Conservation (phyloP, 2,329 filamentous ascomycete species). For the Colletotrichum horii region DNA sequence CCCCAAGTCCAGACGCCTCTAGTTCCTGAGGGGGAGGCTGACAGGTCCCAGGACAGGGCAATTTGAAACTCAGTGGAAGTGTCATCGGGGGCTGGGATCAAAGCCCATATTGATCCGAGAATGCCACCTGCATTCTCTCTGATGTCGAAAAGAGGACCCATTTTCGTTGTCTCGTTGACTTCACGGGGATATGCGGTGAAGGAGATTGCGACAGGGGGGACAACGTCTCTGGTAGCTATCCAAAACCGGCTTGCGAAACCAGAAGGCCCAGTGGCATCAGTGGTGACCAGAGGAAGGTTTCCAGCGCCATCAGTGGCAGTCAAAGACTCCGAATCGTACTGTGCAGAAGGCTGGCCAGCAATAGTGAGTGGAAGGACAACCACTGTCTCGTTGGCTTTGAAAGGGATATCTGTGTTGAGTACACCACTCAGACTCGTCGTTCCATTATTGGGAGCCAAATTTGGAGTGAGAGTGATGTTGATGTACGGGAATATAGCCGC, state of each 20-base stretch:
- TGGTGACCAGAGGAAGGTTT: not conserved
- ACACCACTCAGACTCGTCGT: not conserved
- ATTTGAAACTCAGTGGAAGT: not conserved
- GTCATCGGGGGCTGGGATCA: not conserved
- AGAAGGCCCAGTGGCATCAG: not conserved
- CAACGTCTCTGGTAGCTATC: not conserved
- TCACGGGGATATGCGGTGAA: not conserved
- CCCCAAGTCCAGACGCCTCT: not conserved
- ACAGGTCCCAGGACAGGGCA: not conserved
- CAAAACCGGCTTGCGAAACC: not conserved
- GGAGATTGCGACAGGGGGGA: not conserved
- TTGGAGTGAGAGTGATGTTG: not conserved
- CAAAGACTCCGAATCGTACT: not conserved
- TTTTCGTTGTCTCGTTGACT: not conserved
- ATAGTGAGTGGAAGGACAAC: not conserved
- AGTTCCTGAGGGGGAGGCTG: not conserved
- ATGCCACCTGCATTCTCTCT: not conserved
- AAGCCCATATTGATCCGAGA: not conserved
- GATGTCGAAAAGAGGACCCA: not conserved
- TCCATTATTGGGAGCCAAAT: not conserved
- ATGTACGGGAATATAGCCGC: not conserved
- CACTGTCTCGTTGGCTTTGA: not conserved
- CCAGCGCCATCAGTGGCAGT: not conserved
- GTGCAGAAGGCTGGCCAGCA: not conserved
- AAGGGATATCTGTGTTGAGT: not conserved